Conservation (phyloP, 2,329 filamentous ascomycete species). For the Fusarium sp. region DNA sequence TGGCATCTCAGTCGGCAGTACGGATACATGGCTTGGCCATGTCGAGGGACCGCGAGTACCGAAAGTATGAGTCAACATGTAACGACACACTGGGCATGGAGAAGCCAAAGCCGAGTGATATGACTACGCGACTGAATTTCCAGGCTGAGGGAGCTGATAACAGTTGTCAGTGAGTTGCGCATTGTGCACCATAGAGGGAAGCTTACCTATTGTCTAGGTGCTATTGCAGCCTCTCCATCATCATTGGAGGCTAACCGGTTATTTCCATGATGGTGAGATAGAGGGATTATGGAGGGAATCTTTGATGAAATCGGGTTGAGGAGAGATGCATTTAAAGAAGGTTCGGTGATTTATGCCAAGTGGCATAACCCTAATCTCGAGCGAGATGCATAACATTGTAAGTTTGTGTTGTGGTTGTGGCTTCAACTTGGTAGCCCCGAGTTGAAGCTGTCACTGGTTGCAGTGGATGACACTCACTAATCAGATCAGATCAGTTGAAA, state of each 20-base stretch:
- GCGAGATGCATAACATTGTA: neutral
- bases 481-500: neutral
- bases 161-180: neutral
- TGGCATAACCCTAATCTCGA: neutral
- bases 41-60: neutral
- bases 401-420: neutral
- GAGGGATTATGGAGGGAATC: neutral
- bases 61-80: neutral
- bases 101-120: neutral
- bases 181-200: neutral
- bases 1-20: neutral
- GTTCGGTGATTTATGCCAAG: neutral
- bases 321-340: neutral
- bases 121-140: neutral
- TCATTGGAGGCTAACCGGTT: neutral
- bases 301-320: neutral
- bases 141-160: neutral
- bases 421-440: neutral
- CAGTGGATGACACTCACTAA: neutral
- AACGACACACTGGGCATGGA: neutral
- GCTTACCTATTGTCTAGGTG: neutral
- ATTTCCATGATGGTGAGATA: neutral
- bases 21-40: neutral
- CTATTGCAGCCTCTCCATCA: neutral
- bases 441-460: neutral